phyloP scores from a whole-genome alignment of 305 asterid genomes.

The Fraxinus velutina region DNA sequence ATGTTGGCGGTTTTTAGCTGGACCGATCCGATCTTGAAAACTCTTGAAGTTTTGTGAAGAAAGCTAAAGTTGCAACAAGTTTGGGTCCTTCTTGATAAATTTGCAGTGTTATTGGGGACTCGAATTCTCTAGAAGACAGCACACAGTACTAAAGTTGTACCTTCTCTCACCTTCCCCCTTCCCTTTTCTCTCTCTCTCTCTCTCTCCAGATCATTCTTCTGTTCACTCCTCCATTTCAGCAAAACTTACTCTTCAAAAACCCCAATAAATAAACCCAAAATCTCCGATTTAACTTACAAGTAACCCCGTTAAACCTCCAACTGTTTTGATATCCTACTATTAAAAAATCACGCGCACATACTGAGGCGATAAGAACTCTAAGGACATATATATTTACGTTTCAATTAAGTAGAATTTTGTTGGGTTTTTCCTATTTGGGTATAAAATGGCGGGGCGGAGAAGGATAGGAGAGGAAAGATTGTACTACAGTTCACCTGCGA shows the following conservation, averaged over 20 bases:
- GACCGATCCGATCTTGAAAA: too few relatives aligned
- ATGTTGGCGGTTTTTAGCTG: too few relatives aligned
- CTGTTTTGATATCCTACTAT: not conserved
- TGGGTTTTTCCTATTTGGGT: constrained; percentile 8
- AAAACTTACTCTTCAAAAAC: constrained; percentile 11
- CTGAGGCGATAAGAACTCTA: not conserved
- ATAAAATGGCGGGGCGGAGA: constrained; percentile 52
- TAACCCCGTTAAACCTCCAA: not conserved
- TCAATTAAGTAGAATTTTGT: not conserved
- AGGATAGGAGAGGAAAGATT: constrained; percentile 57
- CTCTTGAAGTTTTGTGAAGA: too few relatives aligned
- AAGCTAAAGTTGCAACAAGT: not conserved
- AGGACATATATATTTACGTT: not conserved
- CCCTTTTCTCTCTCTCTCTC: not conserved
- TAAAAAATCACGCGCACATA: not conserved
- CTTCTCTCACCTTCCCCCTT: not conserved
- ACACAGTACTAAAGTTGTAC: not conserved
- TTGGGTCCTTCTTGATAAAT: not conserved
- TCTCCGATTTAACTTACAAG: not conserved
- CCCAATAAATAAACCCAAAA: not conserved
- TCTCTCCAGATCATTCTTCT: not conserved
- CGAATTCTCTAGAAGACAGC: not conserved
- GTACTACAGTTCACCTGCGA: constrained; percentile 82
- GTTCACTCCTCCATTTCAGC: not conserved
- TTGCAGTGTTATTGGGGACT: not conserved